Evolutionary conservation across 1,284 basidiomycete genomes (phyloP).

Genomic region (Leccinum griseonigrum): DNA sequence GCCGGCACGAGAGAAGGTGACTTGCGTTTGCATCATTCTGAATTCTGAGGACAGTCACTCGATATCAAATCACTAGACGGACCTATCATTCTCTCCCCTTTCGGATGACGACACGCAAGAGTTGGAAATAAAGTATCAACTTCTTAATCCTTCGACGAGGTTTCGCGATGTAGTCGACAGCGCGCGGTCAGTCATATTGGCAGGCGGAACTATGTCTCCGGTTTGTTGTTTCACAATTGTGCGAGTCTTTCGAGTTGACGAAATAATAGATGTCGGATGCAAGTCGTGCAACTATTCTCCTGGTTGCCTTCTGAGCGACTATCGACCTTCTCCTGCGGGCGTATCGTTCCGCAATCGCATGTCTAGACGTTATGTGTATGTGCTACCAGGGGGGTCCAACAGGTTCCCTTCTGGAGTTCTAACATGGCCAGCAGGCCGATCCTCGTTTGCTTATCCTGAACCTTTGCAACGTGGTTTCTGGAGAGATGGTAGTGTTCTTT

Average conservation of each 20-base stretch:
- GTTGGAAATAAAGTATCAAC: conserved; percentile 84
- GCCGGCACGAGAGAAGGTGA: conserved; percentile 79
- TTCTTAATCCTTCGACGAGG: conserved; percentile 91
- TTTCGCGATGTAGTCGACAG: conserved; percentile 81
- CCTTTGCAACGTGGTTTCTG: conserved; percentile 75
- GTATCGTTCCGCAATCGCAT: conserved; percentile 85
- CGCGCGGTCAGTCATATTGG: conserved; percentile 83
- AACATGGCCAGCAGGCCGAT: conserved; percentile 76
- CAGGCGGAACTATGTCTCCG: conserved; percentile 98
- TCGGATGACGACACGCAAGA: conserved; percentile 36
- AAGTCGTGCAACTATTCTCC: conserved; percentile 76
- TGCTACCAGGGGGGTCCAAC: conserved; percentile 63
- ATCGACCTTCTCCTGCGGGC: conserved; percentile 85
- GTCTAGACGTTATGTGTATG: conserved; percentile 75
- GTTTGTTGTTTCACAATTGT: conserved; percentile 42
- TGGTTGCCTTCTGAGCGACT: conserved; percentile 62
- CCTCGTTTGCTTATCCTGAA: conserved; percentile 73
- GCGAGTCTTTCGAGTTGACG: conserved; percentile 8
- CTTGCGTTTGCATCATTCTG: not conserved
- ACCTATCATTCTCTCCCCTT: conserved; percentile 53
- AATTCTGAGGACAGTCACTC: not conserved
- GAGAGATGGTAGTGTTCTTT: conserved; percentile 92
- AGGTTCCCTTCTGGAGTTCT: conserved; percentile 80
- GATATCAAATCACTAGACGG: conserved; percentile 48
- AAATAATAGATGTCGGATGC: conserved; percentile 81